Percentiles rank a stretch among this genome's conserved stretches.
Evolutionary conservation across 495 filamentous ascomycete species (phyloP).

Genomic region (Physcia stellaris): DNA sequence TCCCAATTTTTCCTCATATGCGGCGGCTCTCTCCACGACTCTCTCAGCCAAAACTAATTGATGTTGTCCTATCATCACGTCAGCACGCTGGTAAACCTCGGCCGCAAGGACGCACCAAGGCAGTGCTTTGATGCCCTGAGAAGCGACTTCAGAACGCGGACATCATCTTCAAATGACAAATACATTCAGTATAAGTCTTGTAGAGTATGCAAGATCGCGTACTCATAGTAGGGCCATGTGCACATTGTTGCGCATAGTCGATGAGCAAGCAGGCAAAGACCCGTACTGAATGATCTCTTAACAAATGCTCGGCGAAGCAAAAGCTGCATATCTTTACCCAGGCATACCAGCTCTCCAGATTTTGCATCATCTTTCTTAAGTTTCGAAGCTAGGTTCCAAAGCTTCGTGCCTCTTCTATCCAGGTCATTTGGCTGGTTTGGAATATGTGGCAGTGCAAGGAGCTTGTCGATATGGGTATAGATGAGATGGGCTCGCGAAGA

Average conservation of each 20-base stretch:
- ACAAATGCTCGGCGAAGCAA: too few species aligned
- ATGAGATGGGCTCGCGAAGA: slow-evolving; percentile 2
- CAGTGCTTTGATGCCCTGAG: slow-evolving; percentile 53
- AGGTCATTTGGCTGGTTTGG: slow-evolving; percentile 22
- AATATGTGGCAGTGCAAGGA: slow-evolving; percentile 1
- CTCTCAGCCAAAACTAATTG: slow-evolving; percentile 42
- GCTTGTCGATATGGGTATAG: slow-evolving; percentile 6
- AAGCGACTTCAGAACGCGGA: slow-evolving; percentile 50
- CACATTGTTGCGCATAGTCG: slow-evolving; percentile 36
- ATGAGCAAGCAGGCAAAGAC: slow-evolving; percentile 60
- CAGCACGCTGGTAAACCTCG: slow-evolving; percentile 6
- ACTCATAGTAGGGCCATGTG: slow-evolving; percentile 7
- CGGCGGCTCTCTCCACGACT: slow-evolving; percentile 48
- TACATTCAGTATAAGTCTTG: too few species aligned
- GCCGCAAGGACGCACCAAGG: slow-evolving; percentile 34
- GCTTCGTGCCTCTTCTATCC: slow-evolving; percentile 36
- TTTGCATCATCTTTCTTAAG: slow-evolving; percentile 19
- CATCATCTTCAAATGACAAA: too few species aligned
- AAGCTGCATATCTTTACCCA: too few species aligned
- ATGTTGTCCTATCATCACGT: slow-evolving; percentile 26
- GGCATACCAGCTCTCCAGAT: slow-evolving; percentile 11
- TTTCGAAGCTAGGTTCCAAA: slow-evolving; percentile 59
- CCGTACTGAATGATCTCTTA: too few species aligned
- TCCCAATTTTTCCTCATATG: slow-evolving; percentile 44
- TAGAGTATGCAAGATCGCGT: too few species aligned